phyloP scores from a whole-genome alignment of 768 basidiomycete genomes.

The Kwoniella botswanensis region DNA sequence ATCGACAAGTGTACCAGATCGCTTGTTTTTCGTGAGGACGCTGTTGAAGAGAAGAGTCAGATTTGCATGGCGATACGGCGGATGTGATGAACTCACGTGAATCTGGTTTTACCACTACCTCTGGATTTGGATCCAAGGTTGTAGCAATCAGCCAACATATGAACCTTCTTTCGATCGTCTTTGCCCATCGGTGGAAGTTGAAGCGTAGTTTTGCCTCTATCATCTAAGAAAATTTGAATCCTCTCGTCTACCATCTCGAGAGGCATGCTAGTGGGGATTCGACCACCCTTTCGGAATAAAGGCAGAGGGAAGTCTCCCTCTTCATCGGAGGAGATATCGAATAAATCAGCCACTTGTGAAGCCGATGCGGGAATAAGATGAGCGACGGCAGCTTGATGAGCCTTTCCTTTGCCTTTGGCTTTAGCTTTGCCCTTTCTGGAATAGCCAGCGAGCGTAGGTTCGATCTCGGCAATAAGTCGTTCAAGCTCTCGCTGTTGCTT shows the following conservation, averaged over 20 bases:
- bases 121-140: slow-evolving; percentile 75
- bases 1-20: slow-evolving; percentile 65
- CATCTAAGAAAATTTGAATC: slow-evolving; percentile 71
- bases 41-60: slow-evolving; percentile 25
- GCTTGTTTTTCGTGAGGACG: slow-evolving; percentile 72
- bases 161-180: slow-evolving; percentile 71
- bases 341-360: slow-evolving; percentile 65
- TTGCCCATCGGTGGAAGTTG: slow-evolving; percentile 79
- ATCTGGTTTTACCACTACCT: slow-evolving; percentile 71
- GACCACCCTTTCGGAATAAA: slow-evolving; percentile 30
- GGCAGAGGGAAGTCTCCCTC: slow-evolving; percentile 19
- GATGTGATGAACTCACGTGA: slow-evolving; percentile 62
- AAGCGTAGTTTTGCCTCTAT: slow-evolving; percentile 66
- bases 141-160: slow-evolving; percentile 80
- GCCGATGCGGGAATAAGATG: slow-evolving; percentile 51
- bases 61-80: neutral
- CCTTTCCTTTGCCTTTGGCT: slow-evolving; percentile 61
- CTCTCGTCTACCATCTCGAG: slow-evolving; percentile 57
- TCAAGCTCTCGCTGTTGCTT: slow-evolving; percentile 70
- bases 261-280: slow-evolving; percentile 21
- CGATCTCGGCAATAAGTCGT: slow-evolving; percentile 66
- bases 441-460: slow-evolving; percentile 69
- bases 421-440: slow-evolving; percentile 55
- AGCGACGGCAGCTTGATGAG: slow-evolving; percentile 57
- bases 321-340: slow-evolving; percentile 63